These are phyloP conservation scores for Prunus armeniaca DNA, from an alignment of 306 rosid species.

Conservation along the genomic window DNA sequence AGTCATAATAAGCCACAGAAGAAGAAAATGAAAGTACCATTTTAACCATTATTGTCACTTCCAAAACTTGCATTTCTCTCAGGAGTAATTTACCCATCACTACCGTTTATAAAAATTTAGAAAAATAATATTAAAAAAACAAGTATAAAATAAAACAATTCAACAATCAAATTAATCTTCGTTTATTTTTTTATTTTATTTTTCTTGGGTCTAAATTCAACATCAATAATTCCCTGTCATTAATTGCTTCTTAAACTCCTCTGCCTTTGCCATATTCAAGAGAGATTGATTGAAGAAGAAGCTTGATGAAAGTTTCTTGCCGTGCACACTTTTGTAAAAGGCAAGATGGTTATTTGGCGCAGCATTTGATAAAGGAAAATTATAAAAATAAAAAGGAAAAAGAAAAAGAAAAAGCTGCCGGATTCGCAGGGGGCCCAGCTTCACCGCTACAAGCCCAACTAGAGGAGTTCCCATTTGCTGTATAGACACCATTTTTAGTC, in stretches of 20 bases:
- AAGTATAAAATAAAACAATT: neutral
- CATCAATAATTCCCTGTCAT: neutral
- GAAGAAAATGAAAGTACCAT: neutral
- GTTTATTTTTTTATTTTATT: neutral
- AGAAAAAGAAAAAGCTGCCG: neutral
- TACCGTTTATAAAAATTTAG: neutral
- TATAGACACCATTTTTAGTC: neutral
- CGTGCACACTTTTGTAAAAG: neutral
- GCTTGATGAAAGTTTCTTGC: neutral
- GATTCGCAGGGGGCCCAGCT: neutral
- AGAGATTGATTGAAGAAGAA: neutral
- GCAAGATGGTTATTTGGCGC: neutral
- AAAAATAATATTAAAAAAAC: neutral
- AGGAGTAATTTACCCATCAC: neutral
- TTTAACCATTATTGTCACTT: neutral
- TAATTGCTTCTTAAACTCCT: constrained; percentile 4
- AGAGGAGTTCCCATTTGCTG: neutral
- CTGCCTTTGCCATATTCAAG: neutral
- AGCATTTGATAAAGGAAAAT: neutral
- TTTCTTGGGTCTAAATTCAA: neutral
- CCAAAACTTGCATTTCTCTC: neutral
- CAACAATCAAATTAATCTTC: neutral
- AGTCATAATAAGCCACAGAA: neutral
- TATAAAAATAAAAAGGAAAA: neutral
- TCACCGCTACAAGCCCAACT: neutral